Evolutionary conservation across 148 eudicot genomes (phyloP), one percentile per base, ranked within the genome.

Genomic region (Vaccinium myrtillus): DNA sequence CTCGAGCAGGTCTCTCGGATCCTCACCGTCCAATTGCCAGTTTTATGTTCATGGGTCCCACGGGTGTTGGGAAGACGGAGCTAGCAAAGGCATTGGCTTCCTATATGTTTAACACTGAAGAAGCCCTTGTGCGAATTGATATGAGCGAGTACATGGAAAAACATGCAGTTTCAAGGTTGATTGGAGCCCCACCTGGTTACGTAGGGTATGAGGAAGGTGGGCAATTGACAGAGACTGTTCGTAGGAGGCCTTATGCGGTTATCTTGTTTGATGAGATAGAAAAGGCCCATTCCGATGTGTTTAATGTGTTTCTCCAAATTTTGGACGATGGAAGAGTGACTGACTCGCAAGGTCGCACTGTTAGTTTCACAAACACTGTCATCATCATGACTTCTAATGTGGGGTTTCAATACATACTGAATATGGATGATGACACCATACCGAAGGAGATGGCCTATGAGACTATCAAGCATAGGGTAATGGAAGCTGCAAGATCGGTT

Each of bases 381-480:
- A 92, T 97, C 82, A 97, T 97, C 77, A 97, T 97, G 99, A 97
- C 99, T 11, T 95, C 99, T n/a, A 97, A 97, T 89, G 98, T 95
- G 49, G 99, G 99, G 16, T 97, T 98, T 5, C 99, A 97, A 75
- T 95, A 95, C 83, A 95, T 97, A 77, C 89, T 96, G 2, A 91
- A 93, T 78, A 88, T 91, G 8, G 96, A 97, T 46, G 96, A 94
- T 50, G 94, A 94, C 43, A 82, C 85, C 39, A 69, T 49, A 49
- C 85, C 94, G 8, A 92, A 90, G 86, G 98, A 93, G 86, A 84
- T 55, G 77, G 90, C 90, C 15, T 97, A 97, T 84, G 98, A 97
- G 69, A 92, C 90, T 58, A 97, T 97, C 75, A 97, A 97, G 88
- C 86, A 83, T 32, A 90, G 98, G 89, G 99, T 97, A 39, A 87